Conservation (phyloP, 2,329 filamentous ascomycete species). For the Acrodontium crateriforme region DNA sequence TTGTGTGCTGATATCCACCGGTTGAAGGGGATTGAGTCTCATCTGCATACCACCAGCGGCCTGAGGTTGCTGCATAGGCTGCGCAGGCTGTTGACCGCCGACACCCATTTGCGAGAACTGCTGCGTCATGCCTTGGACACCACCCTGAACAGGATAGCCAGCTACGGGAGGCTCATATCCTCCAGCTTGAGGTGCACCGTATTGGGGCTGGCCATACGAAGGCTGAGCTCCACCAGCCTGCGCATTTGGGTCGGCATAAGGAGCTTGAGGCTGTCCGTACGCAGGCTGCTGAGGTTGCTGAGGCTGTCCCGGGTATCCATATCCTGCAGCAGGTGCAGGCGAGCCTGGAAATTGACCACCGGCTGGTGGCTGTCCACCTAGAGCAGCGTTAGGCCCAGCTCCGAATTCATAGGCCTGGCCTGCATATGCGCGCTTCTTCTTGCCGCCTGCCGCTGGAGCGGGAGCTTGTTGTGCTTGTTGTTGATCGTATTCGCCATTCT, state of each 20-base stretch:
- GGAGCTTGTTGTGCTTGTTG: slow-evolving; percentile 7
- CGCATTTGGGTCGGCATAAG: slow-evolving; percentile 13
- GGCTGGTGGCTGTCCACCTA: slow-evolving; percentile 28
- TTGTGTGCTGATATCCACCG: slow-evolving; percentile 62
- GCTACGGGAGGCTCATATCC: slow-evolving; percentile 50
- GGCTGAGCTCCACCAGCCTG: slow-evolving; percentile 9
- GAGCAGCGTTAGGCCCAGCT: slow-evolving; percentile 59
- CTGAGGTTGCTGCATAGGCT: slow-evolving; percentile 33
- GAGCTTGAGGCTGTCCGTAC: slow-evolving; percentile 20
- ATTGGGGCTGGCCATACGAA: slow-evolving; percentile 27
- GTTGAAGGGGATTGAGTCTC: slow-evolving; percentile 74
- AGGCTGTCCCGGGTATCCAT: slow-evolving; percentile 32
- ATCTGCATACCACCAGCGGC: slow-evolving; percentile 35
- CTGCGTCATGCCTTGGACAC: slow-evolving; percentile 55
- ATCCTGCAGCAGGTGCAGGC: slow-evolving; percentile 21
- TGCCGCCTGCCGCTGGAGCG: slow-evolving; percentile 24
- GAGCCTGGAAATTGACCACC: slow-evolving; percentile 29
- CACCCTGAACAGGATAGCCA: slow-evolving; percentile 46
- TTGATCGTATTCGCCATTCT: slow-evolving; percentile 12
- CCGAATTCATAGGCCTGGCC: slow-evolving; percentile 90
- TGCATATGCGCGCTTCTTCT: slow-evolving; percentile 92
- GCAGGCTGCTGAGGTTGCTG: slow-evolving; percentile 16
- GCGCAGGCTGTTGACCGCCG: slow-evolving; percentile 38
- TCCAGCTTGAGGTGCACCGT: slow-evolving; percentile 31
- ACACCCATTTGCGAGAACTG: slow-evolving; percentile 71